Conservation (phyloP, 2,329 filamentous ascomycete species). For the Trichophyton schoenleinii region DNA sequence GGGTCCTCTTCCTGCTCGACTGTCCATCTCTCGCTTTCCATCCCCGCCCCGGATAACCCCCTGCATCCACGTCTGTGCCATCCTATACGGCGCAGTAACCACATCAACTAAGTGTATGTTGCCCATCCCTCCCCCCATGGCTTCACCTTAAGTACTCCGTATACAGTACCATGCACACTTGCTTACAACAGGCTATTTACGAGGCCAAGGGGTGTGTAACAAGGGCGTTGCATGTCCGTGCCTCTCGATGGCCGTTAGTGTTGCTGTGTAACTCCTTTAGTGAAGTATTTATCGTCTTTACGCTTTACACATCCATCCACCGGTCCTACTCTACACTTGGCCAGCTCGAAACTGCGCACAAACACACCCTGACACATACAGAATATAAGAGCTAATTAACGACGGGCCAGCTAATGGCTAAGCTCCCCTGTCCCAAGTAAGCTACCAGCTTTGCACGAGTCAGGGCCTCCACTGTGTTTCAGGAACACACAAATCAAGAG, state of each 20-base stretch:
- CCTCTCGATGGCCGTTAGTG: neutral
- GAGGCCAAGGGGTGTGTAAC: neutral
- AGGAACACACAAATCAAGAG: slow-evolving; percentile 1
- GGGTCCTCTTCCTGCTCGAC: neutral
- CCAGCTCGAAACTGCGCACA: too few relatives aligned
- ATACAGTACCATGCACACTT: neutral
- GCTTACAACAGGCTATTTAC: neutral
- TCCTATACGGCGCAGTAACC: neutral
- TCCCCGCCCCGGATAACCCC: neutral
- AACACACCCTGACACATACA: too few relatives aligned
- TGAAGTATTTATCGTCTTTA: too few relatives aligned
- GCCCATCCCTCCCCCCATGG: too few relatives aligned
- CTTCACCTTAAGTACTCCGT: neutral
- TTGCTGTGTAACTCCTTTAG: neutral
- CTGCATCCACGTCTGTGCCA: neutral
- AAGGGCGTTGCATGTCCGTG: neutral
- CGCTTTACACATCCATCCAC: neutral
- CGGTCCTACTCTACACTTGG: too few relatives aligned
- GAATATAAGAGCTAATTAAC: neutral
- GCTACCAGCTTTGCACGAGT: neutral
- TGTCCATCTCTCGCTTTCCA: neutral
- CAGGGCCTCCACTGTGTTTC: neutral
- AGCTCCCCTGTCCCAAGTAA: neutral
- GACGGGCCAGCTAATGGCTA: neutral
- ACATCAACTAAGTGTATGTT: too few relatives aligned